Evolutionary conservation across 2,329 filamentous ascomycete species (phyloP).

Genomic region (Emmonsiellopsis sp.): DNA sequence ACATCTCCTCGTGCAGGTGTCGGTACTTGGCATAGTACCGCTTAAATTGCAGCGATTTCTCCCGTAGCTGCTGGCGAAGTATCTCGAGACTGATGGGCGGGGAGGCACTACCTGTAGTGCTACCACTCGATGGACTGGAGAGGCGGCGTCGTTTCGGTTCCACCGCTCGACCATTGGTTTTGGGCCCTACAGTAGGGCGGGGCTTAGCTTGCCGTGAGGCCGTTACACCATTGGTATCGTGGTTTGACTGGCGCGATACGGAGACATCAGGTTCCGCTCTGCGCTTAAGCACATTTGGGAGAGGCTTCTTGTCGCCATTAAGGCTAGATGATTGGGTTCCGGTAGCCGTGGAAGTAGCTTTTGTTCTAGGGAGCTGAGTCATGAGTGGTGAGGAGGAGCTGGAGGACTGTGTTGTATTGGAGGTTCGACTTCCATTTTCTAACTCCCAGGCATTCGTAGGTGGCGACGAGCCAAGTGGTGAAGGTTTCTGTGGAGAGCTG

Average conservation of each 20-base stretch:
- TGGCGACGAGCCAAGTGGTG: constrained; percentile 52
- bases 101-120: constrained; percentile 32
- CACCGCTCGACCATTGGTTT: constrained; percentile 26
- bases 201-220: constrained; percentile 4
- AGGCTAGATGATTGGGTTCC: constrained; percentile 15
- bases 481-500: constrained; percentile 53
- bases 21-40: constrained; percentile 50
- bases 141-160: constrained; percentile 34
- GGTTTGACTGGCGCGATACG: background rate
- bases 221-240: background rate
- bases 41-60: constrained; percentile 44
- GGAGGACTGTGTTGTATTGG: constrained; percentile 34
- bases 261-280: constrained; percentile 28
- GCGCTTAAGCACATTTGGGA: constrained; percentile 30
- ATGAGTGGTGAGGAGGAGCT: constrained; percentile 40
- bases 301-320: constrained; percentile 23
- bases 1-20: constrained; percentile 43
- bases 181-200: constrained; percentile 13
- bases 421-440: constrained; percentile 35
- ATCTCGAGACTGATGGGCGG: constrained; percentile 29
- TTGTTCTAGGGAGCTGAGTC: constrained; percentile 26
- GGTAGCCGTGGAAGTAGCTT: constrained; percentile 11
- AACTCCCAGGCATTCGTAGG: constrained; percentile 53
- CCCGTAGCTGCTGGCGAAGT: constrained; percentile 29
- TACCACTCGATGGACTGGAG: constrained; percentile 31